Conservation (phyloP, 1,284 basidiomycete species). For the Trichosporon sp. region DNA sequence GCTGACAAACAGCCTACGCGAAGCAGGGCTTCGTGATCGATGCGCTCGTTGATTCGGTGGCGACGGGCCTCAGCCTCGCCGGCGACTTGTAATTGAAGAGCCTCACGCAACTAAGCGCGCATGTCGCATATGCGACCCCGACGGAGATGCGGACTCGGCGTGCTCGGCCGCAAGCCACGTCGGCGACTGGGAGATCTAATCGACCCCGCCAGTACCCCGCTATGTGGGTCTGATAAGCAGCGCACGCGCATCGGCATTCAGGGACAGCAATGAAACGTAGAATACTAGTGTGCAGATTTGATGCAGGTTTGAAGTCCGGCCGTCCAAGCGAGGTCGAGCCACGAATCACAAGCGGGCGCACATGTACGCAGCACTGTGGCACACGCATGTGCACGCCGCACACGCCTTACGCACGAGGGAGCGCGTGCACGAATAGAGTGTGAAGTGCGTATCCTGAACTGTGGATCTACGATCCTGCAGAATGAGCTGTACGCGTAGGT, state of each 20-base stretch:
- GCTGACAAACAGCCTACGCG: constrained; percentile 59
- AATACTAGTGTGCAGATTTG: not conserved
- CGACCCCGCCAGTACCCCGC: not conserved
- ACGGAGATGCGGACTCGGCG: not conserved
- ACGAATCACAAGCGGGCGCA: not conserved
- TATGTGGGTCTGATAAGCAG: not conserved
- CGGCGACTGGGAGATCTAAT: not conserved
- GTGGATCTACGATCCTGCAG: not conserved
- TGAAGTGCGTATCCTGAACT: not conserved
- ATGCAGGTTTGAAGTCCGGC: not conserved
- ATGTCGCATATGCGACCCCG: not conserved
- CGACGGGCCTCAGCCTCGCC: constrained; percentile 60
- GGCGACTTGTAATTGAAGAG: not conserved
- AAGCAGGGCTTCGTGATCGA: constrained; percentile 71
- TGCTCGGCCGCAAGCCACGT: not conserved
- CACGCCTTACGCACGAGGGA: no score
- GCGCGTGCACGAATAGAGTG: not conserved
- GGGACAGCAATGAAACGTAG: not conserved
- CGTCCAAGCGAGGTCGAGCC: not conserved
- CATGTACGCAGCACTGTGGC: not conserved
- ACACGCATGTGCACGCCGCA: not conserved
- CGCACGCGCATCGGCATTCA: not conserved
- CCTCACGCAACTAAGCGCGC: no score
- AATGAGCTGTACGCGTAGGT: not conserved
- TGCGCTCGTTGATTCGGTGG: constrained; percentile 68